Percentiles rank a stretch among this genome's conserved stretches.
phyloP scores from a whole-genome alignment of 805 yeast genomes.

The Metschnikowia reukaufii region DNA sequence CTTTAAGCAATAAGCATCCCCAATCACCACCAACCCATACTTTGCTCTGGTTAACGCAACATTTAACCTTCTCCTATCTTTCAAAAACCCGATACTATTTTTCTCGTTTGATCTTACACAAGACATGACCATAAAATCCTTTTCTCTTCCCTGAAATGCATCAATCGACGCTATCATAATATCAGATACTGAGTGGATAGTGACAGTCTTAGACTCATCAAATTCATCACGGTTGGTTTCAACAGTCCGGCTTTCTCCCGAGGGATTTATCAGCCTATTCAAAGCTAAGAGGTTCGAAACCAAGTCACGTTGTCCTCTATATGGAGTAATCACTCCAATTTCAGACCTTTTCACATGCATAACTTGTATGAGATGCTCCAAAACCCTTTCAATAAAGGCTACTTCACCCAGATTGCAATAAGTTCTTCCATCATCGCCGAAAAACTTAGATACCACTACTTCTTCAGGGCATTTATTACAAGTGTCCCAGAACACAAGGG shows the following conservation, averaged over 20 bases:
- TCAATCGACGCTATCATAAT: constrained; percentile 49
- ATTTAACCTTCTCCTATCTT: constrained; percentile 82
- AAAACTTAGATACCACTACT: constrained; percentile 46
- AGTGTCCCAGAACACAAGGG: constrained; percentile 63
- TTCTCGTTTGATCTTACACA: constrained; percentile 67
- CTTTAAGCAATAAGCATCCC: constrained; percentile 18
- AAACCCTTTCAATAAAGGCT: constrained; percentile 42
- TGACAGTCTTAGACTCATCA: constrained; percentile 46
- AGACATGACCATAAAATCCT: constrained; percentile 50
- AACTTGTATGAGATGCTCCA: constrained; percentile 53
- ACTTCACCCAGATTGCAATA: constrained; percentile 58
- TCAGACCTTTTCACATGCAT: constrained; percentile 49
- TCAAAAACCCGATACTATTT: constrained; percentile 76
- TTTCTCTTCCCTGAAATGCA: constrained; percentile 62
- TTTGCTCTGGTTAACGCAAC: constrained; percentile 89
- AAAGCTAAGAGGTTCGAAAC: constrained; percentile 50
- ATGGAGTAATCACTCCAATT: constrained; percentile 70
- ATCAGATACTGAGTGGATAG: constrained; percentile 47
- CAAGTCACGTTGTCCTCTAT: constrained; percentile 69
- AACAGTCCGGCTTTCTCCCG: constrained; percentile 42
- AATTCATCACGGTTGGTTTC: constrained; percentile 65
- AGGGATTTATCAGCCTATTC: constrained; percentile 59
- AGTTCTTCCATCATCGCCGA: constrained; percentile 56
- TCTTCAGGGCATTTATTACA: constrained; percentile 47
- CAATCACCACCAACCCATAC: constrained; percentile 59